Evolutionary conservation across 192 early-diverging fungal species (phyloP).

Genomic region (Cladochytrium replicatum): DNA sequence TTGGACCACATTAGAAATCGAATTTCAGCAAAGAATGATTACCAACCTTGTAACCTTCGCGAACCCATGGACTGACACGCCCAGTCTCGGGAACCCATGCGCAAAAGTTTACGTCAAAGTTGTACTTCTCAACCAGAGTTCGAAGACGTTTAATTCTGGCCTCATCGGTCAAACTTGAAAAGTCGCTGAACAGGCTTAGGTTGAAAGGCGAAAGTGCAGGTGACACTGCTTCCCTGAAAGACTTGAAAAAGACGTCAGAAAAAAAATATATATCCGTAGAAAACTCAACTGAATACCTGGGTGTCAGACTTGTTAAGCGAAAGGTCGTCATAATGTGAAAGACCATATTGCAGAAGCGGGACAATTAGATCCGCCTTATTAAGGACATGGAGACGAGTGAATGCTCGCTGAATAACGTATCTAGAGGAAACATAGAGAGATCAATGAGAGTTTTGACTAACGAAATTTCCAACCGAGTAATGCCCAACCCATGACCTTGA

Average conservation of each 20-base stretch:
- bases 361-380: conserved; percentile 5
- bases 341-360: conserved; percentile 4
- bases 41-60: conserved; percentile 3
- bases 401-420: conserved; percentile 7
- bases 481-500: too few relatives aligned
- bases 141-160: conserved; percentile 1
- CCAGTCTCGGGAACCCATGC: conserved; percentile 8
- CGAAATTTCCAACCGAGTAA: too few relatives aligned
- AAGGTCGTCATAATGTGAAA: conserved; percentile 5
- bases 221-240: too few relatives aligned
- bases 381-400: conserved; percentile 7
- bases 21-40: too few relatives aligned
- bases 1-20: too few relatives aligned
- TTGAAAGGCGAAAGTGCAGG: too few relatives aligned
- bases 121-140: conserved; percentile 4
- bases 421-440: too few relatives aligned
- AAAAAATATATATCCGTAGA: too few relatives aligned
- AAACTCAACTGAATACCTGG: conserved; percentile 7
- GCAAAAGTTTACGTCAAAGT: conserved; percentile 13
- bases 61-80: neutral
- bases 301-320: conserved; percentile 7
- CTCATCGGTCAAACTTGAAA: neutral
- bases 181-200: neutral
- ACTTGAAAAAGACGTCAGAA: too few relatives aligned
- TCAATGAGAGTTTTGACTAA: too few relatives aligned